Percentiles rank a stretch among this genome's conserved stretches.
phyloP scores from a whole-genome alignment of 2,329 filamentous ascomycete species.

The Fusarium aywerte region DNA sequence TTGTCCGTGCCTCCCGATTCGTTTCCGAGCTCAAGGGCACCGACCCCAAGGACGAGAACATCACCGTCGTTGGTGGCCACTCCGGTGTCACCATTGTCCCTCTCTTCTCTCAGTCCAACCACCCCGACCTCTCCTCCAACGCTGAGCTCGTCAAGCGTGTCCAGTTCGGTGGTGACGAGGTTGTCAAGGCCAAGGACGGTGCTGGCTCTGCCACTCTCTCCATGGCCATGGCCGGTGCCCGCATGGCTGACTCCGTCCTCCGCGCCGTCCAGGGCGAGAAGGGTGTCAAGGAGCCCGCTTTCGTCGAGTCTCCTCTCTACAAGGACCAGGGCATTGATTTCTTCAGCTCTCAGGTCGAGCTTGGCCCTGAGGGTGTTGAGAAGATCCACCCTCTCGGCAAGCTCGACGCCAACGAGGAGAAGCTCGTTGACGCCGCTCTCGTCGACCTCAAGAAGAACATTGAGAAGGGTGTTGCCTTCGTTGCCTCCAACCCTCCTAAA shows the following conservation, averaged over 20 bases:
- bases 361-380: conserved; percentile 95
- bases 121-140: conserved; percentile 83
- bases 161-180: conserved; percentile 99
- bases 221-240: conserved; percentile 95
- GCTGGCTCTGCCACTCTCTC: conserved; percentile 96
- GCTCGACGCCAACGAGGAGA: conserved; percentile 86
- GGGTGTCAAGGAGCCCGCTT: conserved; percentile 94
- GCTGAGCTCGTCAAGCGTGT: conserved; percentile 89
- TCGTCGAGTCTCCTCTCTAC: conserved; percentile 96
- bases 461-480: conserved; percentile 80
- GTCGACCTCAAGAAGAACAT: conserved; percentile 94
- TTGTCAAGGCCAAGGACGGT: conserved; percentile 98
- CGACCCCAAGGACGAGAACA: conserved; percentile 91
- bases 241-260: conserved; percentile 89
- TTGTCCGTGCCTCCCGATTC: conserved; percentile 97
- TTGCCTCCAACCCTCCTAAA: conserved; percentile 68
- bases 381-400: conserved; percentile 90
- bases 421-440: conserved; percentile 86
- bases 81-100: conserved; percentile 98
- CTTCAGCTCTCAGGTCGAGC: conserved; percentile 95
- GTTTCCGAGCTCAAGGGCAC: conserved; percentile 92
- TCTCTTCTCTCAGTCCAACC: conserved; percentile 92
- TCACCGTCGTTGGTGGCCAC: conserved; percentile 97
- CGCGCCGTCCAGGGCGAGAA: conserved; percentile 93
- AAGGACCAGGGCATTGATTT: conserved; percentile 98